Percentiles rank a stretch among this genome's conserved stretches.
Conservation (phyloP, 139 green algal species). For the Chlorella sp. region DNA sequence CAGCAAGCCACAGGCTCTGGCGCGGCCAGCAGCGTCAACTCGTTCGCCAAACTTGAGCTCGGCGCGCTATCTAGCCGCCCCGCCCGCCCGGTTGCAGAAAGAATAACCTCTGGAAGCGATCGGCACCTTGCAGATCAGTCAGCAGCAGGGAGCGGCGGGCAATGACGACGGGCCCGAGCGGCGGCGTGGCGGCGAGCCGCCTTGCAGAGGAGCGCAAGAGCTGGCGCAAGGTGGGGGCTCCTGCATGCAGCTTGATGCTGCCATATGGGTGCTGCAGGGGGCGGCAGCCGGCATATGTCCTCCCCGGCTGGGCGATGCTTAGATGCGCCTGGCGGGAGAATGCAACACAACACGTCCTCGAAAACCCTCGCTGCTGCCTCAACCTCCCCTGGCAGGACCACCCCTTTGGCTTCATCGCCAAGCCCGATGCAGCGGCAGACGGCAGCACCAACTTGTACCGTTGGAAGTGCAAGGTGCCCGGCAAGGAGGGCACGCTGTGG, state of each 20-base stretch:
- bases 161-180: too few species aligned
- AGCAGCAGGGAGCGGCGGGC: too few species aligned
- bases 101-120: too few species aligned
- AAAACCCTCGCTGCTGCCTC: too few species aligned
- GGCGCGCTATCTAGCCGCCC: too few species aligned
- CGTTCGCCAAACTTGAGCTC: too few species aligned
- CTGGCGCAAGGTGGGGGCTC: constrained; percentile 57
- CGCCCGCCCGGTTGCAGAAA: too few species aligned
- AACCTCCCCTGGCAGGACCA: constrained; percentile 47
- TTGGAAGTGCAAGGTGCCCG: constrained; percentile 73
- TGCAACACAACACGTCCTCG: background rate
- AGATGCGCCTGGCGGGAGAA: background rate
- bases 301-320: too few species aligned
- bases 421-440: constrained; percentile 46
- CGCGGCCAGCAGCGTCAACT: too few species aligned
- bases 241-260: background rate
- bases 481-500: constrained; percentile 73
- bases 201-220: constrained; percentile 66
- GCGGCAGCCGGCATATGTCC: too few species aligned
- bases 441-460: constrained; percentile 55
- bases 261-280: background rate
- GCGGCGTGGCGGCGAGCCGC: constrained; percentile 21
- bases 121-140: too few species aligned
- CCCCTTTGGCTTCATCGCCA: constrained; percentile 73
- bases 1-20: too few species aligned